Evolutionary conservation across 805 yeast species (phyloP).

Genomic region (Alloascoidea hylecoeti): DNA sequence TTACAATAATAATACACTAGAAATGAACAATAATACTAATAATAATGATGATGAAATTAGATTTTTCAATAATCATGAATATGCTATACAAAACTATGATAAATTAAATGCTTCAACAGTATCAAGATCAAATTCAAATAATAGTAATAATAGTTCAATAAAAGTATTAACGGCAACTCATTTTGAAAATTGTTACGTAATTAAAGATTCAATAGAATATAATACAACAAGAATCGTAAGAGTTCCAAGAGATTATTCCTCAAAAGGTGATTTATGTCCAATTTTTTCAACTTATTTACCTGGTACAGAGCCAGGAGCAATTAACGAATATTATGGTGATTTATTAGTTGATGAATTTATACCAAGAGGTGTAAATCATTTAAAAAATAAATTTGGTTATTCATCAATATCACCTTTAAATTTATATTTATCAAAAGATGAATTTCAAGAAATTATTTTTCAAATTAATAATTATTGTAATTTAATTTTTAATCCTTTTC

Average conservation of each 20-base stretch:
- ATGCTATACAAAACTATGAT: too few species aligned
- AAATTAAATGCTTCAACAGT: too few species aligned
- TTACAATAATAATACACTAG: too few species aligned
- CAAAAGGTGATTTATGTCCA: conserved; percentile 5
- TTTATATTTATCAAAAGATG: not conserved
- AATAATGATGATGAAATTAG: too few species aligned
- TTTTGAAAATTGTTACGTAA: conserved; percentile 16
- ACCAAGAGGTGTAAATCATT: not conserved
- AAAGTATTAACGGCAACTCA: conserved; percentile 6
- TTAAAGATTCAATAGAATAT: conserved; percentile 8
- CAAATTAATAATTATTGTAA: not conserved
- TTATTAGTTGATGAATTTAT: not conserved
- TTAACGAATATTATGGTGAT: conserved; percentile 1
- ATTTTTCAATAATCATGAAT: too few species aligned
- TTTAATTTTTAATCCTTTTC: not conserved
- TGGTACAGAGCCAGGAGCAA: conserved; percentile 12
- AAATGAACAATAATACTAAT: too few species aligned
- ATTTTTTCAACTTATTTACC: conserved; percentile 11
- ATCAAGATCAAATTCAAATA: too few species aligned
- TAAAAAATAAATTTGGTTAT: not conserved
- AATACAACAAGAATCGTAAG: conserved; percentile 7
- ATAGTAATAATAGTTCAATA: too few species aligned
- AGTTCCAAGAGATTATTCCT: conserved; percentile 9
- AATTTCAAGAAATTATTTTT: not conserved
- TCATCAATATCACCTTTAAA: not conserved